Evolutionary conservation across 257 asterid species (phyloP).

Genomic region (Henckelia pumila): DNA sequence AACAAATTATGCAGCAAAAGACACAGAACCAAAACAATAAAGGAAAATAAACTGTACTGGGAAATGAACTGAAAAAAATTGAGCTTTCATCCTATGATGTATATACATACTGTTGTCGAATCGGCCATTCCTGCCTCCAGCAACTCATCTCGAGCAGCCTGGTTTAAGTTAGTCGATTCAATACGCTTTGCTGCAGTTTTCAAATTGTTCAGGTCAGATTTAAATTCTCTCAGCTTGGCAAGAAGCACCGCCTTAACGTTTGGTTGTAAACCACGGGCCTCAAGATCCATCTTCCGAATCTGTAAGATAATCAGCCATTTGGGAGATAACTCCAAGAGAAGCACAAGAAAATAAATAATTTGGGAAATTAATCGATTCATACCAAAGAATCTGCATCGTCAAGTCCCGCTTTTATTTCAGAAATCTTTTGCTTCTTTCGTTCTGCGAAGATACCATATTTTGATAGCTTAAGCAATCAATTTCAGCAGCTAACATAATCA

Average conservation of each 20-base stretch:
- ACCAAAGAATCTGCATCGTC: conserved; percentile 88
- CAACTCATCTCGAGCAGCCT: conserved; percentile 78
- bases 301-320: conserved; percentile 32
- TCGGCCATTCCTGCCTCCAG: conserved; percentile 86
- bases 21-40: background rate
- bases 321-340: conserved; percentile 6
- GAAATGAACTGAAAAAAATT: background rate
- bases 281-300: conserved; percentile 85
- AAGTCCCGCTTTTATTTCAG: conserved; percentile 58
- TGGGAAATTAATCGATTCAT: conserved; percentile 4
- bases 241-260: conserved; percentile 72
- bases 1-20: background rate
- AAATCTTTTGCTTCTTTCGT: conserved; percentile 67
- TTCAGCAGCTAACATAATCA: too few relatives aligned
- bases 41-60: background rate
- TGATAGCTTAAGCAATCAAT: too few relatives aligned
- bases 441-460: conserved; percentile 40
- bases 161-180: conserved; percentile 50
- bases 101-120: conserved; percentile 49
- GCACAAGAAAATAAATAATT: background rate
- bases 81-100: background rate
- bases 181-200: conserved; percentile 62
- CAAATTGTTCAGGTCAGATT: conserved; percentile 75
- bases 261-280: conserved; percentile 81
- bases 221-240: conserved; percentile 78